Conservation (phyloP, 306 rosid species). For the Quercus rubra region DNA sequence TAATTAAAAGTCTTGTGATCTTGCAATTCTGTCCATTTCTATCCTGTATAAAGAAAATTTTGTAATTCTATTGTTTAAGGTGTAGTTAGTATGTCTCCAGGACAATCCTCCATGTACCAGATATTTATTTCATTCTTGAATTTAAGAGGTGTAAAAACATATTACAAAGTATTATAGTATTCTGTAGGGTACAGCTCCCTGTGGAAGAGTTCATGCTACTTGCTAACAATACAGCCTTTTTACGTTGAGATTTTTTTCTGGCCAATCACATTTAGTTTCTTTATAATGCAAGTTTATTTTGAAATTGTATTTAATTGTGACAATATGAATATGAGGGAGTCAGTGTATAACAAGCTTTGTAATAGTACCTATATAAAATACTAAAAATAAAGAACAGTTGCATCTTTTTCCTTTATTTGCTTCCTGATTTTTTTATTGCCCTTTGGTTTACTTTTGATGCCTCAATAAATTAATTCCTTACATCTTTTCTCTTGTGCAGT, state of each 20-base stretch:
- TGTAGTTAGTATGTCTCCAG: neutral
- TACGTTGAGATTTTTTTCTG: neutral
- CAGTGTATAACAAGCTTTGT: neutral
- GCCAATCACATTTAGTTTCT: neutral
- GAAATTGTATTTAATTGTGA: neutral
- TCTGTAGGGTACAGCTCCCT: neutral
- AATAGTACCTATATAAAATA: neutral
- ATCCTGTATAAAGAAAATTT: neutral
- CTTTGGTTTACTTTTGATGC: neutral
- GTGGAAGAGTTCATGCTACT: neutral
- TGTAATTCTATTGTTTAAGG: neutral
- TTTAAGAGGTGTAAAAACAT: neutral
- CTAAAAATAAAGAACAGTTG: neutral
- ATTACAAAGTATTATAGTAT: neutral
- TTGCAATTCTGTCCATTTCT: neutral
- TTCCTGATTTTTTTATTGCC: neutral
- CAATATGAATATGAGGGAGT: neutral
- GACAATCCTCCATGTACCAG: too few species aligned
- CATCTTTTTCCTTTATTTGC: neutral
- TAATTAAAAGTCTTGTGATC: neutral
- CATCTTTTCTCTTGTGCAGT: constrained; percentile 42
- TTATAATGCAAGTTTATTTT: neutral
- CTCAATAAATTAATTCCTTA: neutral
- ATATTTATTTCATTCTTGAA: neutral
- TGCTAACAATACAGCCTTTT: neutral